Percentiles rank a stretch among this genome's conserved stretches.
Evolutionary conservation across 2,329 filamentous ascomycete species (phyloP).

Genomic region (Magnaporthiopsis rhizophila): DNA sequence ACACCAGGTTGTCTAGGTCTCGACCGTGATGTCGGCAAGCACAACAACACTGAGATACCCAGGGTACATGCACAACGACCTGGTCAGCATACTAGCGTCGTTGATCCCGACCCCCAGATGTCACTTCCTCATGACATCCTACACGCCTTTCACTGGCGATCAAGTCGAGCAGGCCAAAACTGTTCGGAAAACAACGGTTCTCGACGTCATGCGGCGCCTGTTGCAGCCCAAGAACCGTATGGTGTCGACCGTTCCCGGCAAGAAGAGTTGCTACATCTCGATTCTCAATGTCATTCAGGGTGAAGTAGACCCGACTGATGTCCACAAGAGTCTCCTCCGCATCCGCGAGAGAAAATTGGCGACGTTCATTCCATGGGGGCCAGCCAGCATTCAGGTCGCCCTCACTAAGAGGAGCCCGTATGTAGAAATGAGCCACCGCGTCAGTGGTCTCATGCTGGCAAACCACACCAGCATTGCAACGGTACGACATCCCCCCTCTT

Average conservation of each 20-base stretch:
- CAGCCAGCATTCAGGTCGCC: slow-evolving; percentile 94
- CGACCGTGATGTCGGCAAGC: slow-evolving; percentile 97
- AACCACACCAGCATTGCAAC: slow-evolving; percentile 98
- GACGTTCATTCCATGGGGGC: slow-evolving; percentile 97
- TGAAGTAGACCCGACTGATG: slow-evolving; percentile 94
- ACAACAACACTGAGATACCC: slow-evolving; percentile 95
- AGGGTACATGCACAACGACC: slow-evolving; percentile 99
- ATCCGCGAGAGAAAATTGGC: slow-evolving; percentile 91
- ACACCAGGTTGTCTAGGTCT: slow-evolving; percentile 44
- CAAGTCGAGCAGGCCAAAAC: slow-evolving; percentile 96
- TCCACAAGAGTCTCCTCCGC: slow-evolving; percentile 94
- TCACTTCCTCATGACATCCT: slow-evolving; percentile 97
- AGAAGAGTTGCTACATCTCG: slow-evolving; percentile 98
- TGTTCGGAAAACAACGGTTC: slow-evolving; percentile 92
- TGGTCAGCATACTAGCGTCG: slow-evolving; percentile 92
- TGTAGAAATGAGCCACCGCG: slow-evolving; percentile 85
- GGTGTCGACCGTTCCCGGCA: slow-evolving; percentile 91
- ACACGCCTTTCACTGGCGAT: slow-evolving; percentile 94
- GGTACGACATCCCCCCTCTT: slow-evolving; percentile 32
- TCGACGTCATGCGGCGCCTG: slow-evolving; percentile 93
- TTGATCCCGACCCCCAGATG: slow-evolving; percentile 93
- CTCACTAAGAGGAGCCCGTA: slow-evolving; percentile 96
- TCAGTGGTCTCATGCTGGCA: slow-evolving; percentile 93
- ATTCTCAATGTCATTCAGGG: slow-evolving; percentile 99
- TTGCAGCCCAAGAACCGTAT: slow-evolving; percentile 98